phyloP scores from a whole-genome alignment of 2,329 filamentous ascomycete genomes.

The Xylaria sp. region DNA sequence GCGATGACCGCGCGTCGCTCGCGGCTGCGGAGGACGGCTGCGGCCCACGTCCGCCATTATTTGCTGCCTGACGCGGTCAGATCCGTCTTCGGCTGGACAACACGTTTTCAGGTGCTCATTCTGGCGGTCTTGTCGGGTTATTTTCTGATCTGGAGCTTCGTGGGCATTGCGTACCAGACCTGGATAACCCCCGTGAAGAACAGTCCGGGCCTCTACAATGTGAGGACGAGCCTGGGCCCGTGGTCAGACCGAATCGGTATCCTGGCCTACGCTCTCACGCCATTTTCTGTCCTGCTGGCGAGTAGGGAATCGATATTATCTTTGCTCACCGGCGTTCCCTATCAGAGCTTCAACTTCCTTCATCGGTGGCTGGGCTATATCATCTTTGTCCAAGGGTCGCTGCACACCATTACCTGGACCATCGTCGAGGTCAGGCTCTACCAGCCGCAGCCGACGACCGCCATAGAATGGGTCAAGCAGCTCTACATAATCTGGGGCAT shows the following conservation, averaged over 20 bases:
- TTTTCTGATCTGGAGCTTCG: slow-evolving; percentile 68
- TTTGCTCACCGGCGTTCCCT: slow-evolving; percentile 71
- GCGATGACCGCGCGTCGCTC: slow-evolving; percentile 17
- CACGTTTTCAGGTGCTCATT: slow-evolving; percentile 67
- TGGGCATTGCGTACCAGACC: slow-evolving; percentile 67
- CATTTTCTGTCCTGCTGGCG: slow-evolving; percentile 68
- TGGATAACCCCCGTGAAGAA: slow-evolving; percentile 72
- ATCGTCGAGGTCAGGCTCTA: slow-evolving; percentile 69
- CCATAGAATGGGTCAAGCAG: slow-evolving; percentile 60
- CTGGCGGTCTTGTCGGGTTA: slow-evolving; percentile 62
- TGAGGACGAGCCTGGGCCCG: slow-evolving; percentile 65
- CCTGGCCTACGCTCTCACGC: slow-evolving; percentile 74
- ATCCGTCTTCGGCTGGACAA: slow-evolving; percentile 67
- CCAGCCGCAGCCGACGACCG: slow-evolving; percentile 68
- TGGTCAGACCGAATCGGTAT: slow-evolving; percentile 71
- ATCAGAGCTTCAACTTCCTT: slow-evolving; percentile 77
- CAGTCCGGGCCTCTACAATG: slow-evolving; percentile 60
- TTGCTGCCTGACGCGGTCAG: slow-evolving; percentile 64
- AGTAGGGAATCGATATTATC: slow-evolving; percentile 72
- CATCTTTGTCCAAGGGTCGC: slow-evolving; percentile 66
- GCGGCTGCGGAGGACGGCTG: slow-evolving; percentile 42
- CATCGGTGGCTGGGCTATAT: slow-evolving; percentile 77
- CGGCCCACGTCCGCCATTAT: slow-evolving; percentile 49
- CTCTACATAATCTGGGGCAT: slow-evolving; percentile 74
- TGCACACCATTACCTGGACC: slow-evolving; percentile 74